Percentiles rank a stretch among this genome's conserved stretches.
Conservation (phyloP, 306 rosid species). For the Rosa persica region DNA sequence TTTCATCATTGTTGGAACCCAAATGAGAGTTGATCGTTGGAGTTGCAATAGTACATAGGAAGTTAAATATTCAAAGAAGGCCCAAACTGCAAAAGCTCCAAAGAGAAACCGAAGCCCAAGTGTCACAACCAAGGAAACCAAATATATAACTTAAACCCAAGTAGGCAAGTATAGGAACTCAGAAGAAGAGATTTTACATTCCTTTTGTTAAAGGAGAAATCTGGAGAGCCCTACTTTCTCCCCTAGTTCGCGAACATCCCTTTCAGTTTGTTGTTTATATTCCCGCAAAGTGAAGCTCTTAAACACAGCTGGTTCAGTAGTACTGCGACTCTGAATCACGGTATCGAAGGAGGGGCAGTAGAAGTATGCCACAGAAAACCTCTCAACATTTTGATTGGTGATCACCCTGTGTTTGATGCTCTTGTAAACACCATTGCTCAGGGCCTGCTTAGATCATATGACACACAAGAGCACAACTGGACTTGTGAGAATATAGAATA, state of each 20-base stretch:
- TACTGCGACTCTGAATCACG: slow-evolving; percentile 40
- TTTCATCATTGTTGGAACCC: too few species aligned
- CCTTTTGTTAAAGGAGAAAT: slow-evolving; percentile 36
- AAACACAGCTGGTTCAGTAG: slow-evolving; percentile 33
- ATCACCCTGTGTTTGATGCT: slow-evolving; percentile 67
- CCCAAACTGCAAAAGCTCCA: too few species aligned
- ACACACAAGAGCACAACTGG: background rate
- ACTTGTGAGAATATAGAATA: background rate
- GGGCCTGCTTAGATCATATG: slow-evolving; percentile 42
- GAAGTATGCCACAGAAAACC: slow-evolving; percentile 74
- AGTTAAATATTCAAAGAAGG: too few species aligned
- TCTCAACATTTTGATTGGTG: slow-evolving; percentile 39
- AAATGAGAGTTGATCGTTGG: too few species aligned
- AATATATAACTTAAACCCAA: background rate
- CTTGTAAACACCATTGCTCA: slow-evolving; percentile 67
- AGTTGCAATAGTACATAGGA: too few species aligned
- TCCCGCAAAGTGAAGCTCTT: slow-evolving; percentile 57
- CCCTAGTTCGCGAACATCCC: slow-evolving; percentile 61
- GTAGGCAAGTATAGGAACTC: background rate
- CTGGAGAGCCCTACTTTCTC: slow-evolving; percentile 72
- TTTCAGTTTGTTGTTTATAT: slow-evolving; percentile 41
- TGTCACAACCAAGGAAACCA: too few species aligned
- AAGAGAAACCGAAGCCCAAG: too few species aligned
- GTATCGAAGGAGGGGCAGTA: slow-evolving; percentile 52
- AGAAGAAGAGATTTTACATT: background rate